phyloP scores from a whole-genome alignment of 768 basidiomycete species.

The Suillus lakei region DNA sequence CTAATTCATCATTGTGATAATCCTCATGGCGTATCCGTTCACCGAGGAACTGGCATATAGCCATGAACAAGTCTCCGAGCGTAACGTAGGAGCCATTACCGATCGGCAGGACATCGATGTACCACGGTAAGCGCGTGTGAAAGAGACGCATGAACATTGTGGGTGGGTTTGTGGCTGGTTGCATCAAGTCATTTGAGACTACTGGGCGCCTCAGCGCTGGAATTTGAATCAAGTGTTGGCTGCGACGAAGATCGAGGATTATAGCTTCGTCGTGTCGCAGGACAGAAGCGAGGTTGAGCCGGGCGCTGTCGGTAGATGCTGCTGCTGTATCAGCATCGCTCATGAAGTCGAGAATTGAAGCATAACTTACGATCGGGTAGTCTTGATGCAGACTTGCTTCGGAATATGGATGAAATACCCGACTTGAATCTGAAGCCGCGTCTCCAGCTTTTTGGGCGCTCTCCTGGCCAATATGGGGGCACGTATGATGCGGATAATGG shows the following conservation, averaged over 20 bases:
- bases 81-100: conserved; percentile 58
- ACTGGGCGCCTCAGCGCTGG: conserved; percentile 47
- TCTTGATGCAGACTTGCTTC: conserved; percentile 20
- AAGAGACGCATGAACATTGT: conserved; percentile 56
- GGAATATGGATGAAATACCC: conserved; percentile 34
- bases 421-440: conserved; percentile 38
- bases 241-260: conserved; percentile 54
- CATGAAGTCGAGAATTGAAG: neutral
- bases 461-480: conserved; percentile 19
- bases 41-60: conserved; percentile 49
- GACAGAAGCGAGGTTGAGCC: conserved; percentile 26
- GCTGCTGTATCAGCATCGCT: neutral
- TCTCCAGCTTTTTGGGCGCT: conserved; percentile 34
- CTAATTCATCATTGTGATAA: conserved; percentile 63
- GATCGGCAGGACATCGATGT: conserved; percentile 56
- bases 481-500: conserved; percentile 7
- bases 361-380: conserved; percentile 23
- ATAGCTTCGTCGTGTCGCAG: conserved; percentile 35
- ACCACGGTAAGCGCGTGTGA: conserved; percentile 67
- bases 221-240: conserved; percentile 47
- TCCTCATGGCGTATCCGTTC: conserved; percentile 53
- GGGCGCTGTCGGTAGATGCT: conserved; percentile 32
- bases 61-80: conserved; percentile 56
- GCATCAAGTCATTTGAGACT: conserved; percentile 55
- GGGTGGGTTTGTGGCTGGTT: conserved; percentile 57